Conservation (phyloP, 2,329 filamentous ascomycete species). For the Trichoderma gracile region DNA sequence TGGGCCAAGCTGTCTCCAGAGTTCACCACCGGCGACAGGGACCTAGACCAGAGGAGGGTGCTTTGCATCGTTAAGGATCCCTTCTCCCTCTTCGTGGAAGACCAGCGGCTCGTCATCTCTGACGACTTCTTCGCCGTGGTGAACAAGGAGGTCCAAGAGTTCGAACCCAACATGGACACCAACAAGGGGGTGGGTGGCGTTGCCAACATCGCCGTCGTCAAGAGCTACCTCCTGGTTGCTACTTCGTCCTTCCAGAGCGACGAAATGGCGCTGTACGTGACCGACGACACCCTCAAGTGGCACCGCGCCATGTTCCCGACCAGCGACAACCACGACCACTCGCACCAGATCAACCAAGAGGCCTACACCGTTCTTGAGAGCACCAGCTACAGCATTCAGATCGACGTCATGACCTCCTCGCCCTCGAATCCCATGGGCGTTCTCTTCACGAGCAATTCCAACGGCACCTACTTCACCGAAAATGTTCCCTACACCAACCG, state of each 20-base stretch:
- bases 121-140: conserved; percentile 74
- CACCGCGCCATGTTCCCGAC: conserved; percentile 87
- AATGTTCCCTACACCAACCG: conserved; percentile 94
- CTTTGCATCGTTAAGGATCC: conserved; percentile 78
- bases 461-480: conserved; percentile 91
- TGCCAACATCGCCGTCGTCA: conserved; percentile 78
- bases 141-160: conserved; percentile 55
- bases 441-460: conserved; percentile 94
- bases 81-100: conserved; percentile 68
- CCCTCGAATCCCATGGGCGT: conserved; percentile 75
- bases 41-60: conserved; percentile 68
- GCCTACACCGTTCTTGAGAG: conserved; percentile 94
- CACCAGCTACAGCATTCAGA: conserved; percentile 96
- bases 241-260: conserved; percentile 76
- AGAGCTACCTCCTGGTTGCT: conserved; percentile 83
- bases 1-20: conserved; percentile 79
- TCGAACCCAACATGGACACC: conserved; percentile 75
- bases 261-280: conserved; percentile 90
- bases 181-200: conserved; percentile 76
- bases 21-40: conserved; percentile 69
- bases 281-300: conserved; percentile 81
- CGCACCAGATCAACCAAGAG: conserved; percentile 67
- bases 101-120: conserved; percentile 77
- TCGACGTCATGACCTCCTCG: conserved; percentile 79
- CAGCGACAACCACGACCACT: conserved; percentile 75